These are phyloP conservation scores for Wallacemonas sp. DNA, from an alignment of 208 protist genomes.

Conservation along the genomic window DNA sequence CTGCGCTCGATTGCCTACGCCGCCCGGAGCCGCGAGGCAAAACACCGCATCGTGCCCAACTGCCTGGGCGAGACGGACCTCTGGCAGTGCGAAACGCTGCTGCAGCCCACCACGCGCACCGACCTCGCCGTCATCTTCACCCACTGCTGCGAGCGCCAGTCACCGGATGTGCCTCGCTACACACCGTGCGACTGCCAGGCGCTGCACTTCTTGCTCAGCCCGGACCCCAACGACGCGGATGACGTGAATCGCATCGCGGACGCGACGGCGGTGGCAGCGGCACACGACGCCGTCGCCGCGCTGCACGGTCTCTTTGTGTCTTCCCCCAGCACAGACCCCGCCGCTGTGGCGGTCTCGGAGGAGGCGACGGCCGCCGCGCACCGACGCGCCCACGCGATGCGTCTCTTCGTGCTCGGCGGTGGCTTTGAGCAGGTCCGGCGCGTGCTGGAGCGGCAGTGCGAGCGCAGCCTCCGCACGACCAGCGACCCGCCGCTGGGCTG, in stretches of 20 bases:
- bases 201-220: constrained; percentile 48
- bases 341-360: no score
- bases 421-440: constrained; percentile 42
- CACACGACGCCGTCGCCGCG: constrained; percentile 41
- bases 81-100: constrained; percentile 43
- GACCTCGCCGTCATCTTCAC: constrained; percentile 59
- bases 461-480: constrained; percentile 38
- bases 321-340: not conserved
- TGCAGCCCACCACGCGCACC: constrained; percentile 47
- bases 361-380: no score
- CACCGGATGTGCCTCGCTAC: constrained; percentile 45
- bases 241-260: constrained; percentile 3
- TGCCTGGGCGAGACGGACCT: constrained; percentile 58
- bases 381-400: not conserved
- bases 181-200: constrained; percentile 62
- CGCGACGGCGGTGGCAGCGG: constrained; percentile 30
- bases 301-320: constrained; percentile 38
- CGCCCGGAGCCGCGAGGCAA: constrained; percentile 27
- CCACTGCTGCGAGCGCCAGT: constrained; percentile 56
- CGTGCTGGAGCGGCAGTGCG: constrained; percentile 52
- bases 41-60: constrained; percentile 47
- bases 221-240: constrained; percentile 10
- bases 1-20: constrained; percentile 64
- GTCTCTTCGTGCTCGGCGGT: constrained; percentile 43
- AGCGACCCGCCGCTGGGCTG: constrained; percentile 48